Evolutionary conservation across 768 basidiomycete species (phyloP).

Genomic region (Chalciporus piperatus): DNA sequence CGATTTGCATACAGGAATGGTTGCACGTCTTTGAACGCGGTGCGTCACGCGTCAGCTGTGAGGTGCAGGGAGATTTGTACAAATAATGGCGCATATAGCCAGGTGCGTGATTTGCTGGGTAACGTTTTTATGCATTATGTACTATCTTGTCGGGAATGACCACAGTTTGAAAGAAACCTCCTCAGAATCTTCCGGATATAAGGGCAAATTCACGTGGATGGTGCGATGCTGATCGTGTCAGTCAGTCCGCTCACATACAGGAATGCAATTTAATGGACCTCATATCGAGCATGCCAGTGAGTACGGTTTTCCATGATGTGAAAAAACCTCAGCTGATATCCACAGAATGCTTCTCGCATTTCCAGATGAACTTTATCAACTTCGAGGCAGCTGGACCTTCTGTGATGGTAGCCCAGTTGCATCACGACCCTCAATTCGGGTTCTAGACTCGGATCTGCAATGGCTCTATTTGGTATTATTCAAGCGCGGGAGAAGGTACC

Average conservation of each 20-base stretch:
- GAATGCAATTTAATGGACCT: too few relatives aligned
- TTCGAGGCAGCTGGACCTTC: not conserved
- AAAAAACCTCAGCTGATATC: not conserved
- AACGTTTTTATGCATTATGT: not conserved
- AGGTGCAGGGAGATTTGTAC: not conserved
- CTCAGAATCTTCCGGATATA: not conserved
- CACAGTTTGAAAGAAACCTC: not conserved
- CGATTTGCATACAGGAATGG: not conserved
- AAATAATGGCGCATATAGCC: not conserved
- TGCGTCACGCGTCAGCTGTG: not conserved
- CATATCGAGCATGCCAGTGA: too few relatives aligned
- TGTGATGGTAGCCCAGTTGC: too few relatives aligned
- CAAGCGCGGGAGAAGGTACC: too few relatives aligned
- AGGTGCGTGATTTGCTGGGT: not conserved
- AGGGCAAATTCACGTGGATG: too few relatives aligned
- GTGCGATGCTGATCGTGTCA: too few relatives aligned
- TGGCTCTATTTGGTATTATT: not conserved
- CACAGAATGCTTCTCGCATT: not conserved
- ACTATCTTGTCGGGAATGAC: not conserved
- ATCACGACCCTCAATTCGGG: not conserved
- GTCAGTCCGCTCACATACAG: too few relatives aligned
- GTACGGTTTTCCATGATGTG: too few relatives aligned
- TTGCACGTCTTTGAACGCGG: slow-evolving; percentile 7
- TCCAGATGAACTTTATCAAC: not conserved
- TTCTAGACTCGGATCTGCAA: not conserved